A percentile compares a stretch with the other conserved stretches of the same genome.
Conservation (phyloP, 441 rosid species). For the Populus trichocarpa region DNA sequence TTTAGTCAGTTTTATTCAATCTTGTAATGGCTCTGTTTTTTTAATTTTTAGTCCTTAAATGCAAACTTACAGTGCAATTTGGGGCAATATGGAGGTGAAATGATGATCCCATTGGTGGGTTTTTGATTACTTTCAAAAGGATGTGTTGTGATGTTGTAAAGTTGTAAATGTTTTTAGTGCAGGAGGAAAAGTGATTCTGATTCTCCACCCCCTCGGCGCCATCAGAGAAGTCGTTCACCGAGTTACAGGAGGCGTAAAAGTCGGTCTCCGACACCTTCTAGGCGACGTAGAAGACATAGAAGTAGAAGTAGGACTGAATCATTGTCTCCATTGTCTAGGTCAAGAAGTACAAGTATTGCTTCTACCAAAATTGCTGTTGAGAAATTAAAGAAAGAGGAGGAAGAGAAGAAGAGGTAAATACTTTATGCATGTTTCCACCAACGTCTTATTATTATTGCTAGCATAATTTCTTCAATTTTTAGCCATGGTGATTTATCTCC, state of each 20-base stretch:
- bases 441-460: background rate
- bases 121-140: background rate
- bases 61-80: background rate
- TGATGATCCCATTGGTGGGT: background rate
- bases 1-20: background rate
- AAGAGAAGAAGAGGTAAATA: conserved; percentile 51
- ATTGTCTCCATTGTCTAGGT: conserved; percentile 36
- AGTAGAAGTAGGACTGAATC: conserved; percentile 40
- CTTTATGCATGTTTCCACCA: background rate
- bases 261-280: conserved; percentile 49
- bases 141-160: background rate
- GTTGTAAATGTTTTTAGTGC: background rate
- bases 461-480: background rate
- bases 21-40: background rate
- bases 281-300: conserved; percentile 39
- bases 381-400: conserved; percentile 47
- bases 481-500: background rate
- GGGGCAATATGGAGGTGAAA: background rate
- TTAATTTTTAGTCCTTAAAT: background rate
- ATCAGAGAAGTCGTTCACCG: conserved; percentile 24
- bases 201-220: conserved; percentile 24
- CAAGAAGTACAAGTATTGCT: conserved; percentile 31
- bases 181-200: conserved; percentile 45
- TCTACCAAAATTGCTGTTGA: conserved; percentile 32
- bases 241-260: conserved; percentile 41